Conservation (phyloP, 148 eudicot species). For the Vaccinium macrocarpon region DNA sequence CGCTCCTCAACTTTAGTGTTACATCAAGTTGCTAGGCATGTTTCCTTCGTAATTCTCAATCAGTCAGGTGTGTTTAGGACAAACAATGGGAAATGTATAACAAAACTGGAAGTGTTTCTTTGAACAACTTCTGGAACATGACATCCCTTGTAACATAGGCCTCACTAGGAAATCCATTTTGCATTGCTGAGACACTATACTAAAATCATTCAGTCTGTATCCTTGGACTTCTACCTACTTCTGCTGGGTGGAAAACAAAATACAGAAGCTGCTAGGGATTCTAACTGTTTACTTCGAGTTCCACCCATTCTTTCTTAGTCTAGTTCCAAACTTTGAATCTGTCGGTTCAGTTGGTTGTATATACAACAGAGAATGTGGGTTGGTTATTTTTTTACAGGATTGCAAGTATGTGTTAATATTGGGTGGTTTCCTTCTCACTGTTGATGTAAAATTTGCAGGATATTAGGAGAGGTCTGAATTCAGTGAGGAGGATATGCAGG, state of each 20-base stretch:
- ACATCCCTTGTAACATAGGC: neutral
- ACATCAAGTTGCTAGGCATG: conserved; percentile 6
- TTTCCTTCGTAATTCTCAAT: neutral
- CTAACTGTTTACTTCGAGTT: neutral
- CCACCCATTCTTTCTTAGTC: neutral
- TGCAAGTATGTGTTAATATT: neutral
- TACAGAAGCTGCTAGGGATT: neutral
- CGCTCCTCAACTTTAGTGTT: neutral
- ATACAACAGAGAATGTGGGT: neutral
- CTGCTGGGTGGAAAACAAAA: neutral
- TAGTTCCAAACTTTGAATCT: neutral
- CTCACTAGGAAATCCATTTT: neutral
- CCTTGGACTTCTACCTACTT: neutral
- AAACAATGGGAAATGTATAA: neutral
- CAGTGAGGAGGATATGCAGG: conserved; percentile 64
- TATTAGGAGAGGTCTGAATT: conserved; percentile 82
- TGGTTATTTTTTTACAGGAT: neutral
- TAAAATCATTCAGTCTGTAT: neutral
- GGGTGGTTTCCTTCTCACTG: conserved; percentile 3
- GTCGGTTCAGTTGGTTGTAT: neutral
- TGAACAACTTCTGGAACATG: neutral
- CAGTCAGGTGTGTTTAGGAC: neutral
- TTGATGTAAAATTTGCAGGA: conserved; percentile 51
- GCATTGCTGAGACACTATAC: neutral
- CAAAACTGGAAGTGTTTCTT: neutral